Conservation (phyloP, 2,329 filamentous ascomycete species). For the Fusarium humuli region DNA sequence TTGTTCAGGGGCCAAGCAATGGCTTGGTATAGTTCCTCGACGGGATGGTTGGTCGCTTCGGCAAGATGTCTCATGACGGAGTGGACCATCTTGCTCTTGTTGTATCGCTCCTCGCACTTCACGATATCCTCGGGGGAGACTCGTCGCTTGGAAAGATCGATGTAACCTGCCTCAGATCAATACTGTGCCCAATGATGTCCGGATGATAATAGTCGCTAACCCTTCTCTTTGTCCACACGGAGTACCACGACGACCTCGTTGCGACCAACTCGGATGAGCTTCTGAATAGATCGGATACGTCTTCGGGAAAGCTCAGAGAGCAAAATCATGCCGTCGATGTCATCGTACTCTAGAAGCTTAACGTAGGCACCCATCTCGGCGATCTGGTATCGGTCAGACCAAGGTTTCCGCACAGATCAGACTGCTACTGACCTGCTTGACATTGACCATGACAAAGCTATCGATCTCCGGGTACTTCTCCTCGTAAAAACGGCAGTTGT, state of each 20-base stretch:
- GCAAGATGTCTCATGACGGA: slow-evolving; percentile 99
- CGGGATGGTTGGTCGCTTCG: slow-evolving; percentile 94
- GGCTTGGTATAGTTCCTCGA: slow-evolving; percentile 91
- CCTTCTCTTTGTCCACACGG: slow-evolving; percentile 99
- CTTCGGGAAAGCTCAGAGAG: slow-evolving; percentile 96
- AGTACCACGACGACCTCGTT: slow-evolving; percentile 99
- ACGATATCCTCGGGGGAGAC: slow-evolving; percentile 97
- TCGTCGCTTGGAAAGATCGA: slow-evolving; percentile 97
- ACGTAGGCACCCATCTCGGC: slow-evolving; percentile 99
- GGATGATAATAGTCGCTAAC: slow-evolving; percentile 56
- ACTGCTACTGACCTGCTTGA: slow-evolving; percentile 81
- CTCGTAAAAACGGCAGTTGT: slow-evolving; percentile 97
- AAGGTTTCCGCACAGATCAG: slow-evolving; percentile 19
- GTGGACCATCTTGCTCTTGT: slow-evolving; percentile 99
- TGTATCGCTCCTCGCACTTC: slow-evolving; percentile 99
- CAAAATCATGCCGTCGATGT: slow-evolving; percentile 99
- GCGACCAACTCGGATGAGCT: slow-evolving; percentile 96
- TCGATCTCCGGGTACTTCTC: slow-evolving; percentile 96
- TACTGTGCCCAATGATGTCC: slow-evolving; percentile 36
- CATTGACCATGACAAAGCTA: slow-evolving; percentile 99
- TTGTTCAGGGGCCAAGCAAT: slow-evolving; percentile 98
- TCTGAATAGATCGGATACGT: slow-evolving; percentile 99
- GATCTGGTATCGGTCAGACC: slow-evolving; percentile 69
- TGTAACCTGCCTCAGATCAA: slow-evolving; percentile 71
- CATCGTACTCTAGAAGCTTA: slow-evolving; percentile 99